Evolutionary conservation across 1,284 basidiomycete genomes (phyloP).

Genomic region (Apiotrichum sp.): DNA sequence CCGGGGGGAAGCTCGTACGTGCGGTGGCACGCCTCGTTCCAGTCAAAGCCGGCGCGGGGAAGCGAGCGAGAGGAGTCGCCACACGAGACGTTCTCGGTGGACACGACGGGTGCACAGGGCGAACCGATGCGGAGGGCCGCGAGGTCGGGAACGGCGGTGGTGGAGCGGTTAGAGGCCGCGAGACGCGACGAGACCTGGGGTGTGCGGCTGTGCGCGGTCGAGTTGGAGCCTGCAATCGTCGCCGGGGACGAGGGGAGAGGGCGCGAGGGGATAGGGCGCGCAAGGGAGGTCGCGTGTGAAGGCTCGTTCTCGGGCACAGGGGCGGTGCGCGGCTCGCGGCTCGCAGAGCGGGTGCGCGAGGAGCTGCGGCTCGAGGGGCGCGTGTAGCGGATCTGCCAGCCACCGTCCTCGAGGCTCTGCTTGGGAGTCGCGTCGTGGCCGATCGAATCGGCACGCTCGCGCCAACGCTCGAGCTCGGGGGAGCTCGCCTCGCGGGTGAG

Average conservation of each 20-base stretch:
- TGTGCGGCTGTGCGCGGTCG: constrained; percentile 14
- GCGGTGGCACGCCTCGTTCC: constrained; percentile 25
- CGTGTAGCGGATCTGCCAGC: constrained; percentile 36
- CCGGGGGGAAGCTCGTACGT: constrained; percentile 38
- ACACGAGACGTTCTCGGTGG: constrained; percentile 6
- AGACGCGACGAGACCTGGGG: constrained; percentile 3
- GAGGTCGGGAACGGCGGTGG: background rate
- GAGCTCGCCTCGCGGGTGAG: background rate
- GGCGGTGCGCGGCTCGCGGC: constrained; percentile 7
- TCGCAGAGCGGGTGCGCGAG: constrained; percentile 4
- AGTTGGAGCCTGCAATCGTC: constrained; percentile 8
- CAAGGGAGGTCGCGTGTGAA: constrained; percentile 5
- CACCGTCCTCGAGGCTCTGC: constrained; percentile 32
- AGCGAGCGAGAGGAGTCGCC: constrained; percentile 11
- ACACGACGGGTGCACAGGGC: constrained; percentile 1
- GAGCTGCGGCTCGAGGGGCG: background rate
- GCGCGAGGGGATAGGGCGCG: constrained; percentile 12
- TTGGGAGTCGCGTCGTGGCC: constrained; percentile 29
- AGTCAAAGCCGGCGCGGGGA: constrained; percentile 32
- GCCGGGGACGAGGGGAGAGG: constrained; percentile 5
- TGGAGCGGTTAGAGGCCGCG: background rate
- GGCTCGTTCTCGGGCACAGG: background rate
- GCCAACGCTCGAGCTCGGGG: background rate
- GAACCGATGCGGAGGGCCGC: constrained; percentile 4
- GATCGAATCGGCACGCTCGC: constrained; percentile 3